Conservation (phyloP, 805 yeast genomes). For the Candida pseudofarinosa region DNA sequence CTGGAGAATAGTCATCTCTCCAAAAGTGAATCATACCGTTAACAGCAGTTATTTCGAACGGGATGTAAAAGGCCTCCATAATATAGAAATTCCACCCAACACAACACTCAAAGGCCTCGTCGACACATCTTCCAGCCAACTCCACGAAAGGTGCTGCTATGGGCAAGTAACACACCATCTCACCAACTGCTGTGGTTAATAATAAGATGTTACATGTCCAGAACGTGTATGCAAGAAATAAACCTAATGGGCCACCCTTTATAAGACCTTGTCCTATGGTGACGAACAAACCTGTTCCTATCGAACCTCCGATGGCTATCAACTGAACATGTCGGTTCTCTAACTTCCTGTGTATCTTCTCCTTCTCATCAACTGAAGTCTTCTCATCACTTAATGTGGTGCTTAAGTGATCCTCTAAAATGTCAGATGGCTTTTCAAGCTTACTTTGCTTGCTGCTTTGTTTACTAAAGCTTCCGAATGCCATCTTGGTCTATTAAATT, state of each 20-base stretch:
- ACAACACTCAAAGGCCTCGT: constrained; percentile 33
- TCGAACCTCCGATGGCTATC: constrained; percentile 10
- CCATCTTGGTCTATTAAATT: not conserved
- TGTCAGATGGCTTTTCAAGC: not conserved
- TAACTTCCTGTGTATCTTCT: constrained; percentile 6
- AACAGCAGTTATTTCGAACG: constrained; percentile 46
- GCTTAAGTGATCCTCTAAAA: not conserved
- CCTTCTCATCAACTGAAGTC: not conserved
- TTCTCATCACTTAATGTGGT: not conserved
- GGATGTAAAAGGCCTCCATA: constrained; percentile 44
- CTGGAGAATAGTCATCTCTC: constrained; percentile 47
- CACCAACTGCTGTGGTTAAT: constrained; percentile 34
- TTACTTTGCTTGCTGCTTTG: not conserved
- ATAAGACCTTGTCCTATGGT: constrained; percentile 30
- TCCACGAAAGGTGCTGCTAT: constrained; percentile 33
- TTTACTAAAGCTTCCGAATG: not conserved
- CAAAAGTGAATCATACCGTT: constrained; percentile 54
- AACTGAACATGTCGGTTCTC: constrained; percentile 10
- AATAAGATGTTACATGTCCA: constrained; percentile 30
- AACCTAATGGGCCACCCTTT: constrained; percentile 33
- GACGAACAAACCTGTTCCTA: constrained; percentile 28
- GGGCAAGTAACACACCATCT: constrained; percentile 35
- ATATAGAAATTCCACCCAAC: constrained; percentile 34
- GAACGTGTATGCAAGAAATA: constrained; percentile 26
- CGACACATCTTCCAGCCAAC: constrained; percentile 36